These are phyloP conservation scores for Zygotorulaspora danielsina DNA, from an alignment of 805 yeast genomes.

Conservation along the genomic window DNA sequence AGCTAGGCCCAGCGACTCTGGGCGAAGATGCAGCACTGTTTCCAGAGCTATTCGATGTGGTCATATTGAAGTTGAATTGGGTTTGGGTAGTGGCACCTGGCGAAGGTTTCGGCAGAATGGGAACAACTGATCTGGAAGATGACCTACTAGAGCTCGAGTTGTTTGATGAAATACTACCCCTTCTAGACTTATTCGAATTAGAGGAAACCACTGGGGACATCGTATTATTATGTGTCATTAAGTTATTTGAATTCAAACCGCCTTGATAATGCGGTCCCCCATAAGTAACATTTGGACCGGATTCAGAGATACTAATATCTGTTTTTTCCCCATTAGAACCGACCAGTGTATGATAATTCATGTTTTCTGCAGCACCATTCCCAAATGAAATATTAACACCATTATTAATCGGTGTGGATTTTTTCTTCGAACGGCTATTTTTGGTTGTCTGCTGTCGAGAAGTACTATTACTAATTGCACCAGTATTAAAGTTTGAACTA, in stretches of 20 bases:
- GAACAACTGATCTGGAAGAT: constrained; percentile 33
- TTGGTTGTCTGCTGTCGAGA: neutral
- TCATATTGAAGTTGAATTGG: constrained; percentile 11
- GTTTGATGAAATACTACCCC: constrained; percentile 33
- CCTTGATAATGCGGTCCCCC: constrained; percentile 11
- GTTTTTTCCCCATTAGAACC: constrained; percentile 12
- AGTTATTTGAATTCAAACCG: constrained; percentile 18
- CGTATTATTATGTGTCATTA: constrained; percentile 21
- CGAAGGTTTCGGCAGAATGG: constrained; percentile 36
- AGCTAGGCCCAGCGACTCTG: constrained; percentile 15
- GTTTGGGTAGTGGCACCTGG: constrained; percentile 15
- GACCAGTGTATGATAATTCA: neutral
- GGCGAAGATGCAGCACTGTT: constrained; percentile 34
- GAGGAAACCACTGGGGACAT: constrained; percentile 8
- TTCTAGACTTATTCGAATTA: constrained; percentile 21
- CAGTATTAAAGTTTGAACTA: constrained; percentile 6
- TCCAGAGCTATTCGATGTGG: constrained; percentile 21
- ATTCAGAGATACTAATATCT: constrained; percentile 8
- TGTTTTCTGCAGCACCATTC: neutral
- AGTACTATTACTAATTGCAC: constrained; percentile 4
- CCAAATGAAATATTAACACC: neutral
- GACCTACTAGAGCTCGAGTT: constrained; percentile 31
- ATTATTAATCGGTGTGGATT: neutral
- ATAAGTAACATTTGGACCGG: constrained; percentile 4
- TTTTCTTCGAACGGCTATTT: constrained; percentile 2